Percentiles rank a stretch among this genome's conserved stretches.
These are phyloP conservation scores for Datura wrightii DNA, from an alignment of 257 asterid species.

Conservation along the genomic window DNA sequence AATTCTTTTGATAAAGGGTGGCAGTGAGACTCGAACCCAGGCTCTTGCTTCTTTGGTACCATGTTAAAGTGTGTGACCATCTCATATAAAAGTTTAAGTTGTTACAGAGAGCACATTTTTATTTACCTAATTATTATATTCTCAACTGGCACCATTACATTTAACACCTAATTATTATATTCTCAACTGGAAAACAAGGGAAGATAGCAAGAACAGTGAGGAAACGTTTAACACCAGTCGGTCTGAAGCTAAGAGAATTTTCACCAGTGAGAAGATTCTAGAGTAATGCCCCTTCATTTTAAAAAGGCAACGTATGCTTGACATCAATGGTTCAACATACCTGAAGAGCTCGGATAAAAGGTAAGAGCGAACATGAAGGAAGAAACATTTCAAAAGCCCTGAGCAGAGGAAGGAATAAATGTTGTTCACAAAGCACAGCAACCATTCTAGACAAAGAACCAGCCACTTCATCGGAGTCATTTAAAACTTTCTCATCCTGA, in stretches of 20 bases:
- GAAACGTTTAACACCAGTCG: conserved; percentile 1
- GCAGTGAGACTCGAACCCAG: not conserved
- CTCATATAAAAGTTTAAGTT: not conserved
- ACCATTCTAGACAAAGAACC: conserved; percentile 85
- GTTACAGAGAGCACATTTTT: not conserved
- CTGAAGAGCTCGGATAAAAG: conserved; percentile 97
- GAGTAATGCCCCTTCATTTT: conserved; percentile 3
- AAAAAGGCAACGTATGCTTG: not conserved
- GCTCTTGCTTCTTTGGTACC: conserved; percentile 10
- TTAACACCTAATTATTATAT: not conserved
- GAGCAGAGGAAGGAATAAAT: conserved; percentile 82
- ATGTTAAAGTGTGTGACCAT: not conserved
- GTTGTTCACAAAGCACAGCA: conserved; percentile 92
- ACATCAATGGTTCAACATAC: conserved; percentile 49
- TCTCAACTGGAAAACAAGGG: not conserved
- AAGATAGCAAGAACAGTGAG: conserved; percentile 17
- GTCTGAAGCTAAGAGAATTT: conserved; percentile 10
- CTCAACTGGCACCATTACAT: conserved; percentile 4
- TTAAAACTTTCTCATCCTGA: conserved; percentile 51
- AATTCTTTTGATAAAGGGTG: not conserved
- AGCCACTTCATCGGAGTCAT: conserved; percentile 62
- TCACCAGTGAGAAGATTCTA: conserved; percentile 1
- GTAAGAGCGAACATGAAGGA: conserved; percentile 94
- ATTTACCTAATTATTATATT: not conserved
- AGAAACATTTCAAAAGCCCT: conserved; percentile 97